Percentiles rank a stretch among this genome's conserved stretches.
Evolutionary conservation across 495 filamentous ascomycete genomes (phyloP).

Genomic region (Lasiosphaeria miniovina): DNA sequence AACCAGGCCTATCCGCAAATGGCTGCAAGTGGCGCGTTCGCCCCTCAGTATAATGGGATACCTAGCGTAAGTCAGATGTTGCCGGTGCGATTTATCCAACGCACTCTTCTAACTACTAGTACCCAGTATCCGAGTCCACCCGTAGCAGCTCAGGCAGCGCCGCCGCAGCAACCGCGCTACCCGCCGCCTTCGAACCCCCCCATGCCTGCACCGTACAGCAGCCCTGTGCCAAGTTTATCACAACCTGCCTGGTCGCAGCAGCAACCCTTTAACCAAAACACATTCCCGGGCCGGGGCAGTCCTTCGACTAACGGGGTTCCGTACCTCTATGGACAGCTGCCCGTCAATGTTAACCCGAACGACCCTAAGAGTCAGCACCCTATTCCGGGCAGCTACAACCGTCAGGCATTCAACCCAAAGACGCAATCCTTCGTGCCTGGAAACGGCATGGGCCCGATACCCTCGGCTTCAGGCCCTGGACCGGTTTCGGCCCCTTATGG

Average conservation of each 20-base stretch:
- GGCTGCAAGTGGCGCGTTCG: slow-evolving; percentile 39
- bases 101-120: slow-evolving; percentile 18
- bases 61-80: slow-evolving; percentile 32
- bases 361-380: slow-evolving; percentile 69
- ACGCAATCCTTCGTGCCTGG: slow-evolving; percentile 84
- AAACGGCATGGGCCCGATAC: slow-evolving; percentile 44
- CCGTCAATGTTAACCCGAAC: slow-evolving; percentile 62
- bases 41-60: slow-evolving; percentile 34
- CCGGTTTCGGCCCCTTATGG: slow-evolving; percentile 30
- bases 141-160: slow-evolving; percentile 25
- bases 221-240: slow-evolving; percentile 36
- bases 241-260: slow-evolving; percentile 17
- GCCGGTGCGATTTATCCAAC: too few relatives aligned
- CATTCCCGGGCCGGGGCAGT: slow-evolving; percentile 32
- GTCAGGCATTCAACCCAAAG: slow-evolving; percentile 88
- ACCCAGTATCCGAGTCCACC: slow-evolving; percentile 29
- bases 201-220: slow-evolving; percentile 39
- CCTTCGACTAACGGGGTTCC: slow-evolving; percentile 44
- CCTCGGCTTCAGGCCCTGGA: slow-evolving; percentile 9
- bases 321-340: slow-evolving; percentile 76
- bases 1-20: slow-evolving; percentile 38
- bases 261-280: slow-evolving; percentile 27
- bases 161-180: slow-evolving; percentile 29
- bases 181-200: slow-evolving; percentile 37
- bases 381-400: slow-evolving; percentile 75